These are phyloP conservation scores for Fennellomyces sp. DNA, from an alignment of 371 early-diverging fungal species.

Conservation along the genomic window DNA sequence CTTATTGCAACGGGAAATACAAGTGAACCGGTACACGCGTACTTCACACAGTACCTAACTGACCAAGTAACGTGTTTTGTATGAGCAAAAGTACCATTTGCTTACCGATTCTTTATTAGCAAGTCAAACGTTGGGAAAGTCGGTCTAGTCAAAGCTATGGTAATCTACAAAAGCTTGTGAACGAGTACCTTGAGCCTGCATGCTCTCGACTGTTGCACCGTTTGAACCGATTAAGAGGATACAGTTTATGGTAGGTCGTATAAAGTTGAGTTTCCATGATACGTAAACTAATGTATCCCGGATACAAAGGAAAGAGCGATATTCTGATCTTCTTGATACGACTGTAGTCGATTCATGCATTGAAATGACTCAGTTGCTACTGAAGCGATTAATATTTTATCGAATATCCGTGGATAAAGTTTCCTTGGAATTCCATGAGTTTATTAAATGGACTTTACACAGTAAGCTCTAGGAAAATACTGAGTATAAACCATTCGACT, in stretches of 20 bases:
- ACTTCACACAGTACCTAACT: constrained; percentile 4
- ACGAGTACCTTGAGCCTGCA: constrained; percentile 7
- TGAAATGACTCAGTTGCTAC: not conserved
- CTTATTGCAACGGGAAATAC: constrained; percentile 9
- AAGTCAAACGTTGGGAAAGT: constrained; percentile 9
- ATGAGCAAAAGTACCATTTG: not conserved
- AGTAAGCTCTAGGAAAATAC: not conserved
- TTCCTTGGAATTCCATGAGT: not conserved
- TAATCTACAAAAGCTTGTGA: not conserved
- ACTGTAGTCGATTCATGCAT: not conserved
- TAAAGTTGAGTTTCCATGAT: not conserved
- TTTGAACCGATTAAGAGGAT: constrained; percentile 4
- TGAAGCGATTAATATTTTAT: not conserved
- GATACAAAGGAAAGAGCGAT: constrained; percentile 3
- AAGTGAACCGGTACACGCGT: constrained; percentile 9
- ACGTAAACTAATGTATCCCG: not conserved
- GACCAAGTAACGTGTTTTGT: not conserved
- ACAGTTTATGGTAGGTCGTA: constrained; percentile 3
- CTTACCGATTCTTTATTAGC: not conserved
- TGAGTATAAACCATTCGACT: too few species aligned
- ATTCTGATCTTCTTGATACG: not conserved
- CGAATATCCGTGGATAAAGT: not conserved
- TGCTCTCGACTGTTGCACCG: constrained; percentile 5
- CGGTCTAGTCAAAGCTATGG: constrained; percentile 6
- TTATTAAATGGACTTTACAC: constrained; percentile 4